Evolutionary conservation across 768 basidiomycete genomes (phyloP).

Genomic region (Postia placenta): DNA sequence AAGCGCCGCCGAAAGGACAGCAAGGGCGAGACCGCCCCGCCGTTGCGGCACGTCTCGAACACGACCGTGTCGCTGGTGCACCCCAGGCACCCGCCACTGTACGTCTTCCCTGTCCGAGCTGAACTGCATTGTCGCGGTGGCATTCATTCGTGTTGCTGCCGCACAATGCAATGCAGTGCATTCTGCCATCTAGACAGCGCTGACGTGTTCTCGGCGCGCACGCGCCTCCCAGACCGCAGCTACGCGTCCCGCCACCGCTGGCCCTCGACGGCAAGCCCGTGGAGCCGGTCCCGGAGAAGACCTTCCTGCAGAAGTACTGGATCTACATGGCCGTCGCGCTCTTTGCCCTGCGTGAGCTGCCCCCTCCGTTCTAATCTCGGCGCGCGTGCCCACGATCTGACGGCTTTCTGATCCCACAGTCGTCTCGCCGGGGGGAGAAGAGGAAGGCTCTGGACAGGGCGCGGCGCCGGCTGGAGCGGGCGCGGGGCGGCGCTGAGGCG

Average conservation of each 20-base stretch:
- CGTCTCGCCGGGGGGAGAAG: slow-evolving; percentile 11
- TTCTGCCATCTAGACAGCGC: background rate
- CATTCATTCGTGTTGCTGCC: too few relatives aligned
- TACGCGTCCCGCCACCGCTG: slow-evolving; percentile 62
- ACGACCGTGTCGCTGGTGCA: slow-evolving; percentile 44
- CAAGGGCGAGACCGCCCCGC: slow-evolving; percentile 8
- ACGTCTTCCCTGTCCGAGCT: slow-evolving; percentile 23
- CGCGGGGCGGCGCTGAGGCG: background rate
- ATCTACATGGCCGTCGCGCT: slow-evolving; percentile 63
- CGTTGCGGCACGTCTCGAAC: slow-evolving; percentile 36
- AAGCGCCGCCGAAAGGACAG: background rate
- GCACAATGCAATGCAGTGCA: background rate
- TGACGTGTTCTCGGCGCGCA: background rate
- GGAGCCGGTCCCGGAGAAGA: slow-evolving; percentile 58
- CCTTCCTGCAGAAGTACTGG: slow-evolving; percentile 90
- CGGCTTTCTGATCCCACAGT: too few relatives aligned
- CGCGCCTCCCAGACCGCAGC: slow-evolving; percentile 46
- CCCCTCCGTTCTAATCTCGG: background rate
- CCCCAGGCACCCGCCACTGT: slow-evolving; percentile 53
- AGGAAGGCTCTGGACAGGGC: slow-evolving; percentile 4
- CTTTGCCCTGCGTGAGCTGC: slow-evolving; percentile 49
- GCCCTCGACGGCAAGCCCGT: slow-evolving; percentile 62
- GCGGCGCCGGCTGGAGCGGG: background rate
- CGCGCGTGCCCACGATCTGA: background rate
- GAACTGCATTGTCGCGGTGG: too few relatives aligned